Conservation (phyloP, 768 basidiomycete species). For the Cubamyces lactineus region DNA sequence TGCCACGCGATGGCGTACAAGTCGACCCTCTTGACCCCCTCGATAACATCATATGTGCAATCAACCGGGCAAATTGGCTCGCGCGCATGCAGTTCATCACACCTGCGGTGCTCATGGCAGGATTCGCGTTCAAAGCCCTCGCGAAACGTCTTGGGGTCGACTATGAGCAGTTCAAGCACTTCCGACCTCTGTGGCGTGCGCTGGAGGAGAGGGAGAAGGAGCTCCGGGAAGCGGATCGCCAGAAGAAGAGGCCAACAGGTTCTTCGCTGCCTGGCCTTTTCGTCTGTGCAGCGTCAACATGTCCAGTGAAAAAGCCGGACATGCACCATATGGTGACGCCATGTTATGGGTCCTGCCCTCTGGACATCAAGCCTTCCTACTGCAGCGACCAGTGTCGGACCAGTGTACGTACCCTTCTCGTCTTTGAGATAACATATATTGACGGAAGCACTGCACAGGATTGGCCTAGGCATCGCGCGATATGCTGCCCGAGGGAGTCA, state of each 20-base stretch:
- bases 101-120: conserved; percentile 5
- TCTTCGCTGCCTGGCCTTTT: background rate
- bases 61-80: background rate
- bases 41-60: conserved; percentile 1
- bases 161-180: background rate
- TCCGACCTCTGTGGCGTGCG: conserved; percentile 4
- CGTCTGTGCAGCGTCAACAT: background rate
- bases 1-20: background rate
- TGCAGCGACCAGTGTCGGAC: background rate
- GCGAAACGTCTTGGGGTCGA: background rate
- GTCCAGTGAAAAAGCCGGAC: too few species aligned
- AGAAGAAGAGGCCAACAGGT: background rate
- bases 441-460: background rate
- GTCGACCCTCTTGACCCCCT: background rate
- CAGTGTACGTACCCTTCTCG: background rate
- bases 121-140: conserved; percentile 3
- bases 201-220: background rate
- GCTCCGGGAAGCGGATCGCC: background rate
- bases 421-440: too few species aligned
- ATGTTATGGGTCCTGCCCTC: background rate
- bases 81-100: conserved; percentile 2
- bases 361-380: background rate
- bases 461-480: background rate
- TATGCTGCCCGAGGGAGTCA: background rate
- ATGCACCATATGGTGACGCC: background rate